phyloP scores from a whole-genome alignment of 306 rosid species.

The Vigna hirtella region DNA sequence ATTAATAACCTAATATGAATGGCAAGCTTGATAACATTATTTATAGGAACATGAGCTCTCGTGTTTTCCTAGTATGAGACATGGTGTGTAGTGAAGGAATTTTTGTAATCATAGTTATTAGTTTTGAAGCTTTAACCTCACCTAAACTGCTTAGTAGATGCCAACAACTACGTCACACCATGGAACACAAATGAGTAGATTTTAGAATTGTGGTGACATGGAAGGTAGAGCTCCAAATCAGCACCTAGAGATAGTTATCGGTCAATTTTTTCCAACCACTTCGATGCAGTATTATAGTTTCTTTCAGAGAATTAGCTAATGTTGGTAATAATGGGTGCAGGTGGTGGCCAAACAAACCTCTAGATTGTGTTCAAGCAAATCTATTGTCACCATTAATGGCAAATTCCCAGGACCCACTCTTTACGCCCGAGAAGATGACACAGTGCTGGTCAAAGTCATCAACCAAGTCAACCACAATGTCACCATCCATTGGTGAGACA shows the following conservation, averaged over 20 bases:
- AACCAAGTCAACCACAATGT: conserved; percentile 74
- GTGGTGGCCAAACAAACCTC: conserved; percentile 66
- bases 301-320: background rate
- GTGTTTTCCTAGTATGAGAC: background rate
- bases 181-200: background rate
- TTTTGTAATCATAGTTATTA: background rate
- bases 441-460: conserved; percentile 72
- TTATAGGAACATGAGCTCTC: background rate
- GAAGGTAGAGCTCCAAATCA: conserved; percentile 33
- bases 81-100: background rate
- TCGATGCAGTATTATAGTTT: background rate
- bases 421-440: conserved; percentile 87
- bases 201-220: conserved; percentile 31
- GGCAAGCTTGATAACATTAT: background rate
- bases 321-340: conserved; percentile 49
- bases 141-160: conserved; percentile 14
- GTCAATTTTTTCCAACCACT: conserved; percentile 34
- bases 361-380: conserved; percentile 71
- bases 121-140: background rate
- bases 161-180: background rate
- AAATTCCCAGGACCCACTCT: conserved; percentile 91
- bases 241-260: conserved; percentile 38
- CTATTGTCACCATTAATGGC: conserved; percentile 80
- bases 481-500: conserved; percentile 76
- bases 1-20: background rate